These are phyloP conservation scores for Fraxinus greggii DNA, from an alignment of 305 asterid genomes.

Conservation along the genomic window DNA sequence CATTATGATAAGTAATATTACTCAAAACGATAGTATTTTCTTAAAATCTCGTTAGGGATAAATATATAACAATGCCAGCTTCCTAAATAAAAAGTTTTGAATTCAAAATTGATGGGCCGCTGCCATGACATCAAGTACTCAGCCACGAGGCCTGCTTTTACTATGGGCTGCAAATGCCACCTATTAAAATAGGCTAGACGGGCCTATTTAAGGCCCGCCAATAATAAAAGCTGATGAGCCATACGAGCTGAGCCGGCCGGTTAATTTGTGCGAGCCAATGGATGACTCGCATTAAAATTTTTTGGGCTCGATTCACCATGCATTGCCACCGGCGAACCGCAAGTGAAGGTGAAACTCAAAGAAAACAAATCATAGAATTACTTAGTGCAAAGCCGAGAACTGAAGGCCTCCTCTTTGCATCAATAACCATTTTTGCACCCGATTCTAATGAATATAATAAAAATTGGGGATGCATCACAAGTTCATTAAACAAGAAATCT, in stretches of 20 bases:
- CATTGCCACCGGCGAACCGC: background rate
- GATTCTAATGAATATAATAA: background rate
- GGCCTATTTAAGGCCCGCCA: background rate
- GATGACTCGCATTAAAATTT: background rate
- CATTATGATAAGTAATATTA: too few species aligned
- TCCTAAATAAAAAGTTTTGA: too few species aligned
- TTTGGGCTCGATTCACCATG: background rate
- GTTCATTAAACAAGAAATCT: background rate
- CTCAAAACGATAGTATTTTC: too few species aligned
- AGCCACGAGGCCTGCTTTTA: background rate
- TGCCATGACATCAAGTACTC: background rate
- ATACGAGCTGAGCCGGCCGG: background rate
- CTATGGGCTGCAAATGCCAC: background rate
- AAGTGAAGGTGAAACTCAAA: background rate
- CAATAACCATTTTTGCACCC: background rate
- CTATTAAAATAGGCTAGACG: background rate
- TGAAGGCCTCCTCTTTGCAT: background rate
- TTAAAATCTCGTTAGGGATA: too few species aligned
- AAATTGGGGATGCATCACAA: background rate
- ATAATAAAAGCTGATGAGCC: background rate
- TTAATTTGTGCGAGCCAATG: background rate
- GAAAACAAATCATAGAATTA: background rate
- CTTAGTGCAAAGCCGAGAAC: background rate
- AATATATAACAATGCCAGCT: too few species aligned
- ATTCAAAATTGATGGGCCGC: too few species aligned